Evolutionary conservation across 1,284 basidiomycete species (phyloP), one percentile per base, ranked within the genome.

Genomic region (Irpex sp.): DNA sequence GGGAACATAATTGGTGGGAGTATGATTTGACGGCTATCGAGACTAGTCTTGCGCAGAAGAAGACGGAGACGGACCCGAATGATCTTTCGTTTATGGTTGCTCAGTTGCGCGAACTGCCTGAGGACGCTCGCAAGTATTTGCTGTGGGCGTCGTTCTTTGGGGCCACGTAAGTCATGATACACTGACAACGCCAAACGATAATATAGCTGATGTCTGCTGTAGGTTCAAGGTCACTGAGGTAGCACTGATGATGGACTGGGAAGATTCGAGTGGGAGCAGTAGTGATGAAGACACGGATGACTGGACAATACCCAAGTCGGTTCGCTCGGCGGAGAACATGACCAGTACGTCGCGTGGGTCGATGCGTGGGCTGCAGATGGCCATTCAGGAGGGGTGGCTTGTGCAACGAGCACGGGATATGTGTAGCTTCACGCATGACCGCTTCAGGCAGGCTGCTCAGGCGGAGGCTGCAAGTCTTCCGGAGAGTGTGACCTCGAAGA

Each of bases 141-240:
- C 82, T 87, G 60, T 93, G 91, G 92, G 92, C 91, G 11, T 88
- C 89, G 6, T 88, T 92, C 77, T 92, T 93, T 74, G 92, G 92
- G 2, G 87, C 91, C 74, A 91, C 89, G 90, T 92, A 75, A 71
- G 86, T 83, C 6, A 15, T 20, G 9, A 62, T 13, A 44, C 9
- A 15, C 54, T 74, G 24, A 22, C 65, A 18, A 49, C 4, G 68
- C 60, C 6, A 38, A 45, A 70, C 42, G 45, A 73, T 59, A 27
- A 66, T 45, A 43, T 38, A 54, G 49, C 49, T 54, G 20, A 54
- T 20, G 18, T n/a, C 2, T 15, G 20, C 43, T 65, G 6, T 70
- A 92, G 91, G 0, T 93, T 92, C 81, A 92, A 91, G 79, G 87
- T 91, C 2, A 90, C 90, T 0, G 92, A 93, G 77, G 89, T 93